Conservation (phyloP, 176 grass and related monocot species). For the Ensete ventricosum region DNA sequence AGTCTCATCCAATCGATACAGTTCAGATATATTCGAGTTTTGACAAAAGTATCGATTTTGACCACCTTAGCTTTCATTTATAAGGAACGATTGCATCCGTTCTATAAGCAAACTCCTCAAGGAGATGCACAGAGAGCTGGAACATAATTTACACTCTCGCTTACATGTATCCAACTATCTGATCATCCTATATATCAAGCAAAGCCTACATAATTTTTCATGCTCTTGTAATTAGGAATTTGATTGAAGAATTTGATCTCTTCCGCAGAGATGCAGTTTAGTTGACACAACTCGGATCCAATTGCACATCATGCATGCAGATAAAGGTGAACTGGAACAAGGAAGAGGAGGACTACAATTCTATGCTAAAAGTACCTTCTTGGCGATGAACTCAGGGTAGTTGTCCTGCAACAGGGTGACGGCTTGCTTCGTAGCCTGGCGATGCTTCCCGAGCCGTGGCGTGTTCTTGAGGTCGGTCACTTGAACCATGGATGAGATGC, state of each 20-base stretch:
- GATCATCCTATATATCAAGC: too few species aligned
- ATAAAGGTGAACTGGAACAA: not conserved
- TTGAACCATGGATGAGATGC: conserved; percentile 15
- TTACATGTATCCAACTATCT: too few species aligned
- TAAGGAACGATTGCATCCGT: not conserved
- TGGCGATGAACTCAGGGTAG: conserved; percentile 22
- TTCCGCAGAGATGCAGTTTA: too few species aligned
- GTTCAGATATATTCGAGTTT: too few species aligned
- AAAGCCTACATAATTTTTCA: too few species aligned
- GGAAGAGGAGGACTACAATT: not conserved
- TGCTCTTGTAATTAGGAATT: too few species aligned
- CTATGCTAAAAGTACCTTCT: not conserved
- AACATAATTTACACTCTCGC: too few species aligned
- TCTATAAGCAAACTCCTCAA: not conserved
- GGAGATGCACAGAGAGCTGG: not conserved
- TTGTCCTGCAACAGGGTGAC: conserved; percentile 21
- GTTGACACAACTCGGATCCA: too few species aligned
- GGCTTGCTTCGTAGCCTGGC: conserved; percentile 4
- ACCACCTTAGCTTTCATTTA: too few species aligned
- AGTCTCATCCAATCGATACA: too few species aligned
- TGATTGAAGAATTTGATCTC: too few species aligned
- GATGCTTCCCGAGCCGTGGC: conserved; percentile 12
- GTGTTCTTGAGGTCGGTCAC: conserved; percentile 28
- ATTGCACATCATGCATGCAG: not conserved
- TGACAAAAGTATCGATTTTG: too few species aligned